Evolutionary conservation across 805 yeast genomes (phyloP), one percentile per base, ranked within the genome.

Genomic region (Cyberlindnera lachancei): DNA sequence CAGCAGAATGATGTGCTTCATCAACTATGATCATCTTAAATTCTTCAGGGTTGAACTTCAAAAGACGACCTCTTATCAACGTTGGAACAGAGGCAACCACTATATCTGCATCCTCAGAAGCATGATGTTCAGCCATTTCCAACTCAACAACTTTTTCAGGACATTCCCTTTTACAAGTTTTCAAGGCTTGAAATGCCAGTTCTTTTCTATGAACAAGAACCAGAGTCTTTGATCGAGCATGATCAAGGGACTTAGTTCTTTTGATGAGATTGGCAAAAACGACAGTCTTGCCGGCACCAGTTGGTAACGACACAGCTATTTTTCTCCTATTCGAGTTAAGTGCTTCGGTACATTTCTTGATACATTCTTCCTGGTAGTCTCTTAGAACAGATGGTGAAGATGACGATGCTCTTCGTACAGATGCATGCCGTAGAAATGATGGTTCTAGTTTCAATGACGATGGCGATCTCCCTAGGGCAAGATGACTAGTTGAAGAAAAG

Each of bases 221-320:
- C 43, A 88, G 55, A 0, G 64, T 47, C 35, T 63, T 58, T 20
- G 48, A 34, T 4, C 66, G 64, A 3, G 17, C 40, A 0, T 53
- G 52, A 1, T 43, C 33, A 4, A 38, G 27, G 0, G 69, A 65
- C 25, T 48, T 38, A 6, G 73, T 53, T 20, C 58, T 48, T 0
- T 73, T 67, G 3, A 81, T 69, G 25, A 80, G 43, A 41, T 69
- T 69, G 0, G 82, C 55, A 50, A 85, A 81, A 2, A 84, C 75
- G 10, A 86, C 85, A 0, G 96, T 88, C 47, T 88, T 88, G 5
- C 97, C 97, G 10, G 95, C 92, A 0, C 97, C 97, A 0, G 97
- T 90, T 11, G 96, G 95, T 23, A 88, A 55, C 18, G 86, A 80
- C 2, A 86, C 87, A 0, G 90, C 96, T 0, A 86, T 70, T 29